phyloP scores from a whole-genome alignment of 805 yeast species.

The Kazachstania martiniae region DNA sequence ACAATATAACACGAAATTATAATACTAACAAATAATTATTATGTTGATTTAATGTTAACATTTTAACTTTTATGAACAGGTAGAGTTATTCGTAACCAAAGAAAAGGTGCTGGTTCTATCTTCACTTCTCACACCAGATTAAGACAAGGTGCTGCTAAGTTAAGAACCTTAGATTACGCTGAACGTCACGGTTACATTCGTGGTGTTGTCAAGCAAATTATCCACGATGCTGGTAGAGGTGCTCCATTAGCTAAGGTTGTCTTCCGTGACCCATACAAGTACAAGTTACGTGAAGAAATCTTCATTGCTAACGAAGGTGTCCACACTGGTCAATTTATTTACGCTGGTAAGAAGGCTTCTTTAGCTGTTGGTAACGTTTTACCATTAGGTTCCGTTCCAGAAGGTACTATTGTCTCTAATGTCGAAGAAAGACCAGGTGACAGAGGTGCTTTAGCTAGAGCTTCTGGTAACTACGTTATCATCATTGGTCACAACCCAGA shows the following conservation, averaged over 20 bases:
- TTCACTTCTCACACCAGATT: slow-evolving; percentile 99
- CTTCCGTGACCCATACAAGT: slow-evolving; percentile 99
- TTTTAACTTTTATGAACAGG: slow-evolving; percentile 35
- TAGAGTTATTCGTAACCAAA: slow-evolving; percentile 99
- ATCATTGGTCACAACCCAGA: slow-evolving; percentile 99
- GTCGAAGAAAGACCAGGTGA: slow-evolving; percentile 98
- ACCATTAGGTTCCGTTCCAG: slow-evolving; percentile 96
- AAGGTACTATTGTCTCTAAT: slow-evolving; percentile 97
- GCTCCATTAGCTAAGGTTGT: slow-evolving; percentile 99
- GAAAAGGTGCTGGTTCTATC: slow-evolving; percentile 99
- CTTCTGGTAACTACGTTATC: slow-evolving; percentile 99
- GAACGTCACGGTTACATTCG: slow-evolving; percentile 99
- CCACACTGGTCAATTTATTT: slow-evolving; percentile 98
- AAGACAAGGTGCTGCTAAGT: slow-evolving; percentile 99
- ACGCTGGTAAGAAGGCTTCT: slow-evolving; percentile 98
- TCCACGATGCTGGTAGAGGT: slow-evolving; percentile 99
- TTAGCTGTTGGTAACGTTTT: slow-evolving; percentile 94
- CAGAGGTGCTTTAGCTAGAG: slow-evolving; percentile 99
- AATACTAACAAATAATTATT: too few relatives aligned
- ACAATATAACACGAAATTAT: too few relatives aligned
- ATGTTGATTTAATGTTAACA: too few relatives aligned
- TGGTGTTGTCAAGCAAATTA: slow-evolving; percentile 96
- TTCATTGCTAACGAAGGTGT: slow-evolving; percentile 99
- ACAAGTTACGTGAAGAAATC: slow-evolving; percentile 95
- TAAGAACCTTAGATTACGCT: slow-evolving; percentile 97